phyloP scores from a whole-genome alignment of 2,329 filamentous ascomycete genomes.

The Fonsecaea erecta region DNA sequence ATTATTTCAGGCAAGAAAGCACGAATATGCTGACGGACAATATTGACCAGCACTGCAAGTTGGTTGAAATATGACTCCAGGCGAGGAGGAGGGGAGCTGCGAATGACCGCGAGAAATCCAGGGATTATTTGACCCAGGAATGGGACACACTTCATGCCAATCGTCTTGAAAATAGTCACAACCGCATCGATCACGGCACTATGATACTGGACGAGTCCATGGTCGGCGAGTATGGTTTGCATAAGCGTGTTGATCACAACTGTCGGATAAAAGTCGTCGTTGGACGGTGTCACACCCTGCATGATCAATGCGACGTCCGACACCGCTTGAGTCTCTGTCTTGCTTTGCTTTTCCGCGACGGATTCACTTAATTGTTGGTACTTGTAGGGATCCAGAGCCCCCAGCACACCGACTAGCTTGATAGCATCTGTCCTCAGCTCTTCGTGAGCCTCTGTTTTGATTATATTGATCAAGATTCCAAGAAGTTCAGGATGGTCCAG shows the following conservation, averaged over 20 bases:
- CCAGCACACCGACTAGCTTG: conserved; percentile 92
- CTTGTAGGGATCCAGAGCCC: conserved; percentile 93
- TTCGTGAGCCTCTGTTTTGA: conserved; percentile 87
- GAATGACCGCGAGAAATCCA: conserved; percentile 87
- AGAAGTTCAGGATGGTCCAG: conserved; percentile 92
- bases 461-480: conserved; percentile 89
- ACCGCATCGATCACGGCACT: conserved; percentile 95
- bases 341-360: conserved; percentile 77
- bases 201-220: conserved; percentile 87
- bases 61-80: conserved; percentile 98
- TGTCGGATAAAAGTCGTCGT: conserved; percentile 97
- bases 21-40: conserved; percentile 94
- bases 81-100: conserved; percentile 74
- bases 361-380: conserved; percentile 81
- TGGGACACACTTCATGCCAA: conserved; percentile 92
- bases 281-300: conserved; percentile 93
- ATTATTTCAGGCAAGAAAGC: conserved; percentile 88
- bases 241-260: conserved; percentile 96
- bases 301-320: conserved; percentile 98
- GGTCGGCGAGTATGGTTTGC: conserved; percentile 82
- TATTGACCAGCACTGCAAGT: conserved; percentile 86
- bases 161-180: conserved; percentile 97
- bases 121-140: conserved; percentile 94
- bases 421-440: conserved; percentile 90
- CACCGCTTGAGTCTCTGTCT: conserved; percentile 68